Evolutionary conservation across 192 early-diverging fungal genomes (phyloP), one percentile per base, ranked within the genome.

Genomic region (Haplosporangium gracile): DNA sequence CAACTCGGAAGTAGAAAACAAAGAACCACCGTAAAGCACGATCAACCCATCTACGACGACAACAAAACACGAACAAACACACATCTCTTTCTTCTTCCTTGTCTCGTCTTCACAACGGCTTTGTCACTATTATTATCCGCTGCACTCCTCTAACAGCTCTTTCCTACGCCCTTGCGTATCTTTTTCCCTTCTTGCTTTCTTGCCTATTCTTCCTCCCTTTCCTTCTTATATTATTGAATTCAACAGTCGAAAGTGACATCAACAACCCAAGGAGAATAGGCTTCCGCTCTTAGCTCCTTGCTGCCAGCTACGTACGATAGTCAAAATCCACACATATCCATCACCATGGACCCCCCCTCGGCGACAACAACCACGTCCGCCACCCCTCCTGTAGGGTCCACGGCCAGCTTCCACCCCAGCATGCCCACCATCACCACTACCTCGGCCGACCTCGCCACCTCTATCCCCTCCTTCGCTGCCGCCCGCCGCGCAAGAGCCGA

Each of bases 401-500:
- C 39, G 11, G 9, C 38, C 76, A 18, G 26, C 39, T 68, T 75
- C 60, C 74, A 73, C 40, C n/a, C 60, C 20, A 22, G 40, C 57
- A 83, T 78, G 74, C 84, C 84, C 47, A 81, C 75, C 13, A 86
- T 86, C 70, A 81, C 84, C 40, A 74, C 83, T 32, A 80, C 83
- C 5, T 86, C 84, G 22, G 79, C 79, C 13, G 84, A 86, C 75
- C 55, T 86, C 32, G 71, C 49, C 39, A 38, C 75, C 16, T 72
- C 75, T 8, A 80, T 86, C 60, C 84, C 84, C 53, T 86, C 84
- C 53, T 81, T 81, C 38, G 77, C 85, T 40, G 84, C 88, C 34
- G 82, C 79, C 18, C 87, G 90, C 55, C 90, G 90, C 7, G 87
- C 90, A 51, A 81, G 90, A 55, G 90, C 90, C 20, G 90, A 91